Conservation (phyloP, 2,329 filamentous ascomycete species). For the Xylariaceae sp. region DNA sequence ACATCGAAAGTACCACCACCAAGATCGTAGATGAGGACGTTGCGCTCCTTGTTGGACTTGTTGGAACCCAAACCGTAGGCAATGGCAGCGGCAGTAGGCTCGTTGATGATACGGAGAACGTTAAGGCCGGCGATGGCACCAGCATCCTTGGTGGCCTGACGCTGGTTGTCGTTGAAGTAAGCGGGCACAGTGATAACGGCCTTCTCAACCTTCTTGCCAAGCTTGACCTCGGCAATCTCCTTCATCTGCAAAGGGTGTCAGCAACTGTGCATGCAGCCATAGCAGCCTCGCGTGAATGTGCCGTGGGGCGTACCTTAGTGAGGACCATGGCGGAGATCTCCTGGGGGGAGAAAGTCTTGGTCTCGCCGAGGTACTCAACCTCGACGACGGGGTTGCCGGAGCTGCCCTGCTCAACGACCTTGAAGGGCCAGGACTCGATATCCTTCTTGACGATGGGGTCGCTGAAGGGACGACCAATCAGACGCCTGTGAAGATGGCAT, state of each 20-base stretch:
- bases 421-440: constrained; percentile 98
- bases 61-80: constrained; percentile 94
- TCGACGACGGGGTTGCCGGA: constrained; percentile 72
- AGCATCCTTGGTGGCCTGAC: constrained; percentile 98
- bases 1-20: constrained; percentile 99
- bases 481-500: constrained; percentile 58
- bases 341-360: constrained; percentile 93
- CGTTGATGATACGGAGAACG: constrained; percentile 99
- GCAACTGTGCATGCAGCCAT: constrained; percentile 1
- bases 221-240: constrained; percentile 96
- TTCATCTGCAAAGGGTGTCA: constrained; percentile 67
- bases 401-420: constrained; percentile 83
- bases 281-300: background rate
- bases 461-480: constrained; percentile 93
- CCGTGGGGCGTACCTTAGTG: constrained; percentile 67
- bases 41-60: constrained; percentile 96
- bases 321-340: constrained; percentile 99
- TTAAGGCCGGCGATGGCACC: constrained; percentile 96
- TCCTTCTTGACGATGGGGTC: constrained; percentile 98
- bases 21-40: constrained; percentile 99
- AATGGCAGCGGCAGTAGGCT: constrained; percentile 96
- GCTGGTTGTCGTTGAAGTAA: constrained; percentile 99
- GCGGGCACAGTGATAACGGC: constrained; percentile 97
- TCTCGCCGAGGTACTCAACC: constrained; percentile 93
- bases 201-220: constrained; percentile 98